phyloP scores from a whole-genome alignment of 257 asterid species.

The Pogostemon cablin region DNA sequence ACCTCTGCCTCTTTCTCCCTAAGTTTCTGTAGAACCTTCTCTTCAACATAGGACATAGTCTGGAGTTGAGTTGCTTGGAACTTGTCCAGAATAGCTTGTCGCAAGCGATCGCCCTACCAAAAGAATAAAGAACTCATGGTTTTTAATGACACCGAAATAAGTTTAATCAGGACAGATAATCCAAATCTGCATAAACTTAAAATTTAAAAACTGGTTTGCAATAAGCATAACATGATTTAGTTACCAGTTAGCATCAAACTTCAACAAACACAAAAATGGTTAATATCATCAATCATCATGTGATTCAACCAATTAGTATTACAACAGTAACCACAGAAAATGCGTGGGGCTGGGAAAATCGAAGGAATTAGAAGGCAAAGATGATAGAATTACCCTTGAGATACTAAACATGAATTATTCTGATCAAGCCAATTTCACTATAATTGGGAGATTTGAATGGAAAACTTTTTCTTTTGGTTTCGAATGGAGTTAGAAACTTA shows the following conservation, averaged over 20 bases:
- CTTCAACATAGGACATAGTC: conserved; percentile 75
- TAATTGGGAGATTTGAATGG: neutral
- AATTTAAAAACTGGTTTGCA: neutral
- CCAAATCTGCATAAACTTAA: neutral
- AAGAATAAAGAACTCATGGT: conserved; percentile 16
- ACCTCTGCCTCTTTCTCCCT: conserved; percentile 80
- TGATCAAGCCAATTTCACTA: neutral
- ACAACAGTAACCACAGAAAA: neutral
- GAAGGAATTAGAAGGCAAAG: neutral
- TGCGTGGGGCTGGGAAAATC: neutral
- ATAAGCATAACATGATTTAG: neutral
- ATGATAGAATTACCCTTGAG: neutral
- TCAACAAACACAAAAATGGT: neutral
- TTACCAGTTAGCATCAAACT: neutral
- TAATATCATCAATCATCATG: neutral
- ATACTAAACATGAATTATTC: conserved; percentile 3
- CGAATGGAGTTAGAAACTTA: neutral
- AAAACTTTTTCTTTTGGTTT: conserved; percentile 4
- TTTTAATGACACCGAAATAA: neutral
- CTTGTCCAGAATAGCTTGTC: conserved; percentile 78
- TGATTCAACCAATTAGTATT: neutral
- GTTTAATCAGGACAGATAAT: neutral
- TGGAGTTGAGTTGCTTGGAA: conserved; percentile 84
- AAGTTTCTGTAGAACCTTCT: conserved; percentile 70
- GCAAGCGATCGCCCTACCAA: conserved; percentile 73